A percentile compares a stretch with the other conserved stretches of the same genome.
Evolutionary conservation across 2,329 filamentous ascomycete genomes (phyloP).

Genomic region (Cryphonectria japonica): DNA sequence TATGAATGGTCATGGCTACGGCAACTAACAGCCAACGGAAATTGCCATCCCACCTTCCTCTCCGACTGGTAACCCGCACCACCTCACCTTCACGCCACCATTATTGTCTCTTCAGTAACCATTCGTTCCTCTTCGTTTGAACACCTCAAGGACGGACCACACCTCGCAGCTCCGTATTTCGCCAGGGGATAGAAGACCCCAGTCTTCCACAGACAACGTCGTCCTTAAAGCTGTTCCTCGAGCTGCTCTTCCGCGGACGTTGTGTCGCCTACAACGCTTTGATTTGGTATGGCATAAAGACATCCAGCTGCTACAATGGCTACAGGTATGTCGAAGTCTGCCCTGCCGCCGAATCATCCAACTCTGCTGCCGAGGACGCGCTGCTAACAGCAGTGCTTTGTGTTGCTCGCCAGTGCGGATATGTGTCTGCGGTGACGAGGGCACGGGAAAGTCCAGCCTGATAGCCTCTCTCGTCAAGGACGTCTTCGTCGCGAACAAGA

Average conservation of each 20-base stretch:
- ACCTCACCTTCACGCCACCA: not conserved
- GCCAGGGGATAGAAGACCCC: too few relatives aligned
- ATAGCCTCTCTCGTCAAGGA: constrained; percentile 97
- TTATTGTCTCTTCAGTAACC: too few relatives aligned
- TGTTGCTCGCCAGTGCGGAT: constrained; percentile 69
- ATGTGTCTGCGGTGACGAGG: constrained; percentile 95
- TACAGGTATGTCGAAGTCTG: constrained; percentile 33
- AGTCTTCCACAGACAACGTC: not conserved
- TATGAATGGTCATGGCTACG: constrained; percentile 10
- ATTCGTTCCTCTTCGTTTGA: not conserved
- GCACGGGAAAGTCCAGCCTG: constrained; percentile 90
- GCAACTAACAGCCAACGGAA: not conserved
- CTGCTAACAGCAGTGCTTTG: constrained; percentile 27
- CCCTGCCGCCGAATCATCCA: not conserved
- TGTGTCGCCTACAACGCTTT: not conserved
- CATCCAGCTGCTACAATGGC: constrained; percentile 33
- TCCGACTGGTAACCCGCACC: constrained; percentile 1
- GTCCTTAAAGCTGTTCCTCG: not conserved
- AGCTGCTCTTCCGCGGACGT: not conserved
- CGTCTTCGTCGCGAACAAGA: constrained; percentile 93
- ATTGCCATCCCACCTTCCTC: not conserved
- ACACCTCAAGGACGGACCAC: not conserved
- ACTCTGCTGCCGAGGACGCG: not conserved
- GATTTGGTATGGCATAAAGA: constrained; percentile 13
- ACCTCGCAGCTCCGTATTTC: not conserved